These are phyloP conservation scores for Coemansia sp. DNA, from an alignment of 192 early-diverging fungal genomes.

Conservation along the genomic window DNA sequence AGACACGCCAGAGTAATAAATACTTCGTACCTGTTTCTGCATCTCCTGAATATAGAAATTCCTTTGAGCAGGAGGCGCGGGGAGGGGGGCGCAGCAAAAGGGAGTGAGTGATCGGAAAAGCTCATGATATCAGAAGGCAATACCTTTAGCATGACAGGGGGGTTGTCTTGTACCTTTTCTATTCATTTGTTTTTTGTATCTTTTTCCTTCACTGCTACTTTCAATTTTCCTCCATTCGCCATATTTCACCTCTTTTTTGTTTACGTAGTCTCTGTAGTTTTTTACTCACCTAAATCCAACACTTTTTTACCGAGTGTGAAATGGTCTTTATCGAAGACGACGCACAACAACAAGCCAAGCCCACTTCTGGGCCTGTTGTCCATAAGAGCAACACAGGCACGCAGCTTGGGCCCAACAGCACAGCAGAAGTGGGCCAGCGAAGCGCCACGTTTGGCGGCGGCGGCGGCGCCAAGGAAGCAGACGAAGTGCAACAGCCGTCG, in stretches of 20 bases:
- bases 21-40: background rate
- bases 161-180: background rate
- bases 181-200: background rate
- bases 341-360: background rate
- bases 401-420: background rate
- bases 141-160: too few relatives aligned
- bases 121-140: too few relatives aligned
- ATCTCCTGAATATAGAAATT: background rate
- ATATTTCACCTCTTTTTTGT: background rate
- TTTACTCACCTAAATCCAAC: background rate
- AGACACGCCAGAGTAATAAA: too few relatives aligned
- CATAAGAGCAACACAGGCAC: background rate
- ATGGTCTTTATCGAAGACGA: constrained; percentile 9
- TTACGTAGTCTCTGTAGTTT: background rate
- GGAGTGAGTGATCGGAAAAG: too few relatives aligned
- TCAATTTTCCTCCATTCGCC: background rate
- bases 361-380: background rate
- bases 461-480: background rate
- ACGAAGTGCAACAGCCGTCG: background rate
- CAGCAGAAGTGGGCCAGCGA: background rate
- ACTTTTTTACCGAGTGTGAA: background rate
- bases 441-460: constrained; percentile 6
- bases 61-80: too few relatives aligned
- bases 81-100: too few relatives aligned
- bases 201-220: constrained; percentile 1